Evolutionary conservation across 2,329 filamentous ascomycete species (phyloP).

Genomic region (Epicoccum sorghinum): DNA sequence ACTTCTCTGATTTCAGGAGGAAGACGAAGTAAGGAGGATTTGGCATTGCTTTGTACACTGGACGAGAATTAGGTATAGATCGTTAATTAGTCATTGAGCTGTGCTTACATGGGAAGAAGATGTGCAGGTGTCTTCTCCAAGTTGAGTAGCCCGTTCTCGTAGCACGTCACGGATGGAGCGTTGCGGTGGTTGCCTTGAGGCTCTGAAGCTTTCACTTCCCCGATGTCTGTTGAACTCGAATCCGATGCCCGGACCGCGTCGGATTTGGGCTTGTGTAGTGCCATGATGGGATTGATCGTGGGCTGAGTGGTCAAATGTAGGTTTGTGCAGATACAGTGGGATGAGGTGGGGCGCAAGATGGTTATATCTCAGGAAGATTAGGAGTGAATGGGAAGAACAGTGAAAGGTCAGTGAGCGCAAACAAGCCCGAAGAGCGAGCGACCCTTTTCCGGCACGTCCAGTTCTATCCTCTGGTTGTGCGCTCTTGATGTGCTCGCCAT

Average conservation of each 20-base stretch:
- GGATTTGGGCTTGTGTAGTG: neutral
- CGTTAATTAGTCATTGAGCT: no score
- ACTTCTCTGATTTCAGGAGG: constrained; percentile 3
- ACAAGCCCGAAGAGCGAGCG: no score
- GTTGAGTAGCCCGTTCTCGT: neutral
- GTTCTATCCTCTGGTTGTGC: no score
- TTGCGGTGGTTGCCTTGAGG: neutral
- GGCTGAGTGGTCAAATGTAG: neutral
- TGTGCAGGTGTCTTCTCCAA: neutral
- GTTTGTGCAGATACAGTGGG: neutral
- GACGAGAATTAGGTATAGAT: neutral
- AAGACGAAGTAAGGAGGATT: constrained; percentile 1
- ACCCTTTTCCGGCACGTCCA: no score
- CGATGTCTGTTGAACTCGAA: no score
- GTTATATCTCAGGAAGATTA: no score
- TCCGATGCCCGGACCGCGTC: neutral
- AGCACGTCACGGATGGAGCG: neutral
- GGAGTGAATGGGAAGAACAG: no score
- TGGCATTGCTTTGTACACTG: neutral
- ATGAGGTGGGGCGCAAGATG: no score
- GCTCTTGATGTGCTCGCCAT: no score
- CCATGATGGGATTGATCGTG: neutral
- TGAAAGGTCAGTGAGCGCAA: no score
- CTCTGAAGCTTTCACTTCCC: no score
- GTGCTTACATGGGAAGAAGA: neutral